Evolutionary conservation across 2,329 filamentous ascomycete genomes (phyloP).

Genomic region (Colletotrichum sp.): DNA sequence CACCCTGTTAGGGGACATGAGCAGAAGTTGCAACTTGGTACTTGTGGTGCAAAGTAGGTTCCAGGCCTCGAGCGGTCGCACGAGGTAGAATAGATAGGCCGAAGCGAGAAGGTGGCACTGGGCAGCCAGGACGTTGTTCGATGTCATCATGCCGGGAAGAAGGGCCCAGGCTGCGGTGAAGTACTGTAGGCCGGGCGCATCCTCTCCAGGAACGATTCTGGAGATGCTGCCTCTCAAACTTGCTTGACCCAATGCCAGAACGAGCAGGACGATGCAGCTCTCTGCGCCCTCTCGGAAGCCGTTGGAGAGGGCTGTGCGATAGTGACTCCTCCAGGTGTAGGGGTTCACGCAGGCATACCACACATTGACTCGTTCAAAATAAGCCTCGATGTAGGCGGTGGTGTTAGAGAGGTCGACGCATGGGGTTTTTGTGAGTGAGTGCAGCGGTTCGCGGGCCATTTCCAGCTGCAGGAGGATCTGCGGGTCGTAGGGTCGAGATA

Average conservation of each 20-base stretch:
- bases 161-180: slow-evolving; percentile 83
- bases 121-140: slow-evolving; percentile 77
- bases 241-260: slow-evolving; percentile 78
- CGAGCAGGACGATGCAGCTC: slow-evolving; percentile 81
- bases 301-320: slow-evolving; percentile 75
- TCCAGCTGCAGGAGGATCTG: slow-evolving; percentile 83
- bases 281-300: slow-evolving; percentile 81
- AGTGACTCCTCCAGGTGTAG: slow-evolving; percentile 79
- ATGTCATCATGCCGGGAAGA: slow-evolving; percentile 79
- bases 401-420: slow-evolving; percentile 78
- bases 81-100: slow-evolving; percentile 83
- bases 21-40: slow-evolving; percentile 79
- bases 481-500: slow-evolving; percentile 79
- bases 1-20: slow-evolving; percentile 75
- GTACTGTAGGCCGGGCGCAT: slow-evolving; percentile 78
- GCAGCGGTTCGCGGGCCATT: slow-evolving; percentile 78
- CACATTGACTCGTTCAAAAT: slow-evolving; percentile 81
- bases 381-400: slow-evolving; percentile 76
- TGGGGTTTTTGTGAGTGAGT: slow-evolving; percentile 67
- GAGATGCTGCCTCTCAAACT: slow-evolving; percentile 80
- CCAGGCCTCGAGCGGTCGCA: slow-evolving; percentile 84
- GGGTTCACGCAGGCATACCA: slow-evolving; percentile 90
- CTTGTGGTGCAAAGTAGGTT: slow-evolving; percentile 79
- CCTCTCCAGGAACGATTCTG: slow-evolving; percentile 69
- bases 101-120: slow-evolving; percentile 83